Evolutionary conservation across 805 yeast genomes (phyloP).

Genomic region (Zygotorulaspora chibaensis): DNA sequence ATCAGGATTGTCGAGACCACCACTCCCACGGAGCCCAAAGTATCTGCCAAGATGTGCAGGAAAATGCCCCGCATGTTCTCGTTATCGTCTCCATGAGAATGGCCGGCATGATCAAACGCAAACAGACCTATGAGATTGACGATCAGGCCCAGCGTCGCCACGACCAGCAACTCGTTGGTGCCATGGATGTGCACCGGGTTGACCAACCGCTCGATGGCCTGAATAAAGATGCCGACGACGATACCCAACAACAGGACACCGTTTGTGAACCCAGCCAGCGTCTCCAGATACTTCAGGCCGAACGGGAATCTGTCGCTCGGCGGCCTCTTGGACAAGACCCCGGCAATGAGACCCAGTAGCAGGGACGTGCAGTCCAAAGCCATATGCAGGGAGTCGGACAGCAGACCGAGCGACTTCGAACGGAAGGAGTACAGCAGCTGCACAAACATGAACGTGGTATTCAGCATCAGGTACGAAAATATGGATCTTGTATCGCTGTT

Average conservation of each 20-base stretch:
- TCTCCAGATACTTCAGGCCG: constrained; percentile 80
- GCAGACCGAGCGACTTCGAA: constrained; percentile 83
- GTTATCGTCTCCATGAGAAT: constrained; percentile 38
- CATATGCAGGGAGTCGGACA: constrained; percentile 96
- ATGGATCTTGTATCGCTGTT: constrained; percentile 80
- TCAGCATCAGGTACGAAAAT: constrained; percentile 77
- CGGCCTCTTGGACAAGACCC: constrained; percentile 55
- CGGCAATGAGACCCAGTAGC: constrained; percentile 84
- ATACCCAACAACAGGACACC: constrained; percentile 86
- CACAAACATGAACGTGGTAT: constrained; percentile 89
- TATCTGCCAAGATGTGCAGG: constrained; percentile 89
- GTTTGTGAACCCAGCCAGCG: constrained; percentile 91
- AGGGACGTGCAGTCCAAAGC: constrained; percentile 89
- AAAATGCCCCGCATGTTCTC: constrained; percentile 92
- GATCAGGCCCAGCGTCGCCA: constrained; percentile 74
- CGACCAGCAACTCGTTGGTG: constrained; percentile 80
- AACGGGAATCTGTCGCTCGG: constrained; percentile 75
- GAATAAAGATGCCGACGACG: constrained; percentile 80
- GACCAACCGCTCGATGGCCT: constrained; percentile 75
- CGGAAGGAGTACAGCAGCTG: constrained; percentile 89
- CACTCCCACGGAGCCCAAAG: constrained; percentile 95
- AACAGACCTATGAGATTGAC: constrained; percentile 91
- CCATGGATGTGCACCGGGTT: constrained; percentile 74
- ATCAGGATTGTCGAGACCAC: constrained; percentile 83
- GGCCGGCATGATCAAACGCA: constrained; percentile 87